These are phyloP conservation scores for Inga leiocalycina DNA, from an alignment of 306 rosid species.

Conservation along the genomic window DNA sequence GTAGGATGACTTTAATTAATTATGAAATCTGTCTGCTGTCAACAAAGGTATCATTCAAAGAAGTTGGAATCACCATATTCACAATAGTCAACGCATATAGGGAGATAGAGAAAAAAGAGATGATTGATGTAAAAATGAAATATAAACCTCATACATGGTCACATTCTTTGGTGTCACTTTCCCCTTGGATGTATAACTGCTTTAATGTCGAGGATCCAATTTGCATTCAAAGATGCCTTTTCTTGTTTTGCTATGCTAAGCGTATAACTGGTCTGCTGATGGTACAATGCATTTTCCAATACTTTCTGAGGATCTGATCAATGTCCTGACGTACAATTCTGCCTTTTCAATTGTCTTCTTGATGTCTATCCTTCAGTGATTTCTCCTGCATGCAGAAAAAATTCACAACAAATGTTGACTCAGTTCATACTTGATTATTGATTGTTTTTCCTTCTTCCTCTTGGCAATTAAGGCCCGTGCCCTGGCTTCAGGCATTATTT, in stretches of 20 bases:
- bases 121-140: neutral
- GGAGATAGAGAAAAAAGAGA: neutral
- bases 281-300: constrained; percentile 8
- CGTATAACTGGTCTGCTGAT: neutral
- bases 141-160: neutral
- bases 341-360: neutral
- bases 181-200: neutral
- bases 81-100: neutral
- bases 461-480: constrained; percentile 1
- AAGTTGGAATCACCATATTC: neutral
- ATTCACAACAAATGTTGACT: constrained; percentile 3
- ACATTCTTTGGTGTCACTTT: neutral
- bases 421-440: constrained; percentile 6
- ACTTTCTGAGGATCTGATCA: neutral
- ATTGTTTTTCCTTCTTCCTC: neutral
- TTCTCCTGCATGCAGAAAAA: constrained; percentile 1
- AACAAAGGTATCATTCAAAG: constrained; percentile 4
- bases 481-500: constrained; percentile 12
- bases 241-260: constrained; percentile 14
- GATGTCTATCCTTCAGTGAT: neutral
- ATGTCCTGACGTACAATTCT: constrained; percentile 1
- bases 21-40: constrained; percentile 1
- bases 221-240: neutral
- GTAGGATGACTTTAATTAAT: neutral
- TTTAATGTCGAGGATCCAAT: neutral